These are phyloP conservation scores for Alternaria triticina DNA, from an alignment of 2,329 filamentous ascomycete genomes.

Conservation along the genomic window DNA sequence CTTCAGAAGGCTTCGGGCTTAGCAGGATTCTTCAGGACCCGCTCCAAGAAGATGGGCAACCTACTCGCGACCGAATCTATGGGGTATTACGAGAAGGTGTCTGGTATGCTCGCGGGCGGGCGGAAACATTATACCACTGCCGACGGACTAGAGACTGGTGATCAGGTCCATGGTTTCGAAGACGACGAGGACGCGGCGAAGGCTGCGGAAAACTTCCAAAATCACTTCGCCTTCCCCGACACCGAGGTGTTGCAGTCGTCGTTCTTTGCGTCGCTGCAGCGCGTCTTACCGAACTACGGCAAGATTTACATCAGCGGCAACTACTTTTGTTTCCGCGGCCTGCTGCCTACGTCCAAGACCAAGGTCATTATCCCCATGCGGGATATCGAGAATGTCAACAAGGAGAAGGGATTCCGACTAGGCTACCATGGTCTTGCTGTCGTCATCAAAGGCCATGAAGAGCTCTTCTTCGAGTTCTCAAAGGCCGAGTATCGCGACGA, in stretches of 20 bases:
- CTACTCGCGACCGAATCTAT: conserved; percentile 89
- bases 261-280: conserved; percentile 90
- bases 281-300: conserved; percentile 89
- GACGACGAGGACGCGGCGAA: conserved; percentile 62
- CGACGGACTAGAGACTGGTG: conserved; percentile 69
- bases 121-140: conserved; percentile 85
- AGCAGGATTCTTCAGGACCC: conserved; percentile 80
- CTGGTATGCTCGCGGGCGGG: conserved; percentile 94
- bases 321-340: conserved; percentile 89
- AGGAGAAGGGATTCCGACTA: conserved; percentile 92
- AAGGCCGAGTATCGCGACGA: conserved; percentile 82
- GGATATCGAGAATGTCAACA: conserved; percentile 91
- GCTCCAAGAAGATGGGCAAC: conserved; percentile 80
- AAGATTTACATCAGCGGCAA: conserved; percentile 93
- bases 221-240: conserved; percentile 87
- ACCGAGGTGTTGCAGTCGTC: conserved; percentile 85
- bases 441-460: conserved; percentile 92
- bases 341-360: conserved; percentile 86
- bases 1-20: conserved; percentile 83
- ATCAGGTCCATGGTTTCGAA: conserved; percentile 63
- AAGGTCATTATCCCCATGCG: conserved; percentile 90
- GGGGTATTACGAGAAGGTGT: conserved; percentile 96
- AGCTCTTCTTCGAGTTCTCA: conserved; percentile 94
- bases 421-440: conserved; percentile 89
- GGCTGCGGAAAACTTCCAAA: conserved; percentile 74